A percentile compares a stretch with the other conserved stretches of the same genome.
Evolutionary conservation across 768 basidiomycete species (phyloP).

Genomic region (Trametes cubensis): DNA sequence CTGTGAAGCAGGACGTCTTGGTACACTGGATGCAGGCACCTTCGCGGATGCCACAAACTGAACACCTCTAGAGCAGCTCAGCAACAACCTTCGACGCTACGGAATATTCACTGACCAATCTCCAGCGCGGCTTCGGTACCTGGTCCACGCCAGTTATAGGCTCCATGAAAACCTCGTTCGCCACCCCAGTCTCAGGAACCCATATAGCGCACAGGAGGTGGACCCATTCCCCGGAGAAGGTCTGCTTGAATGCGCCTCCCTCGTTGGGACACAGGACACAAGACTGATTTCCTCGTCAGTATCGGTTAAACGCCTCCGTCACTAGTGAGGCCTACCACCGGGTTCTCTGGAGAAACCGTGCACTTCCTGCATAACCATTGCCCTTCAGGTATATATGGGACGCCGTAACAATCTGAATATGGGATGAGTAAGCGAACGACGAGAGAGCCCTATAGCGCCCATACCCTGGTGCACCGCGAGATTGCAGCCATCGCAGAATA

Average conservation of each 20-base stretch:
- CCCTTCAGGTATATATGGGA: slow-evolving; percentile 98
- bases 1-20: slow-evolving; percentile 85
- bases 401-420: slow-evolving; percentile 92
- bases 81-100: background rate
- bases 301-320: background rate
- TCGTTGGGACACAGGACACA: slow-evolving; percentile 97
- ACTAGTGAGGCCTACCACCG: slow-evolving; percentile 66
- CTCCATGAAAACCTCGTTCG: slow-evolving; percentile 97
- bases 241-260: slow-evolving; percentile 98
- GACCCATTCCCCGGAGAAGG: slow-evolving; percentile 89
- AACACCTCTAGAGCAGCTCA: slow-evolving; percentile 51
- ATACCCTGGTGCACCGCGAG: slow-evolving; percentile 98
- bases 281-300: slow-evolving; percentile 50
- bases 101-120: slow-evolving; percentile 62
- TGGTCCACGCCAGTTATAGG: slow-evolving; percentile 89
- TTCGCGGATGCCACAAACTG: slow-evolving; percentile 56
- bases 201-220: slow-evolving; percentile 97
- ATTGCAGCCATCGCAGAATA: slow-evolving; percentile 99
- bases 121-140: slow-evolving; percentile 92
- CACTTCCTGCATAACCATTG: slow-evolving; percentile 99
- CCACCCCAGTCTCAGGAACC: slow-evolving; percentile 92
- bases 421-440: background rate
- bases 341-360: slow-evolving; percentile 94
- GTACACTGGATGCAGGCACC: slow-evolving; percentile 98
- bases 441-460: slow-evolving; percentile 21